Evolutionary conservation across 345 rosid genomes (phyloP).

Genomic region (Kernera saxatilis): DNA sequence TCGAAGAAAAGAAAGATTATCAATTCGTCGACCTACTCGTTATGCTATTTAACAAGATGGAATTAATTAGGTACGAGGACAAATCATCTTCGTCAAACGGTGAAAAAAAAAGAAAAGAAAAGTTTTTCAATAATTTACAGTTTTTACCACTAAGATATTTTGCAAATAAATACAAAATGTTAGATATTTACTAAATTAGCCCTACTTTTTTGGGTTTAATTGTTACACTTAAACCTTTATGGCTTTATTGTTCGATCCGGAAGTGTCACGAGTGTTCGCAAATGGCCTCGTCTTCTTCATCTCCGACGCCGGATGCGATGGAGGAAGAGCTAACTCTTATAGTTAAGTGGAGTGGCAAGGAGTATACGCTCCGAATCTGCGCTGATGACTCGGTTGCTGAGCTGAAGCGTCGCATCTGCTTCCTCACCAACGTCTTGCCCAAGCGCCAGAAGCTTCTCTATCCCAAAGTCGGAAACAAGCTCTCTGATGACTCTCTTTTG

Average conservation of each 20-base stretch:
- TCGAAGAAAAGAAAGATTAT: no score
- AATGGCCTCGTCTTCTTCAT: conserved; percentile 23
- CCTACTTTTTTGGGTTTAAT: background rate
- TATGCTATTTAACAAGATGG: no score
- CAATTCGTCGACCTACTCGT: no score
- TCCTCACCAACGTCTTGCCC: conserved; percentile 75
- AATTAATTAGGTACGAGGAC: no score
- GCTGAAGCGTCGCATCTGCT: conserved; percentile 85
- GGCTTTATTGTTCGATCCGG: background rate
- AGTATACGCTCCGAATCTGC: conserved; percentile 78
- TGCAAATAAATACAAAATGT: background rate
- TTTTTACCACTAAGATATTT: background rate
- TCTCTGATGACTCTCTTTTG: conserved; percentile 67
- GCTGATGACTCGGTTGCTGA: conserved; percentile 88
- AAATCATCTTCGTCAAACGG: no score
- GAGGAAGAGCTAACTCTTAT: conserved; percentile 78
- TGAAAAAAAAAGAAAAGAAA: no score
- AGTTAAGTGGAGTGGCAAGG: conserved; percentile 93
- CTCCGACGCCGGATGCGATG: conserved; percentile 27
- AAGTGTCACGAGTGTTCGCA: background rate
- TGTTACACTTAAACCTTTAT: background rate
- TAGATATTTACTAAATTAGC: background rate
- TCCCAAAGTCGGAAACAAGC: conserved; percentile 81
- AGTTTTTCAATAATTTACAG: no score
- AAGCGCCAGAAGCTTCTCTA: conserved; percentile 95